Conservation (phyloP, 2,329 filamentous ascomycete species). For the Botrytis fragariae region DNA sequence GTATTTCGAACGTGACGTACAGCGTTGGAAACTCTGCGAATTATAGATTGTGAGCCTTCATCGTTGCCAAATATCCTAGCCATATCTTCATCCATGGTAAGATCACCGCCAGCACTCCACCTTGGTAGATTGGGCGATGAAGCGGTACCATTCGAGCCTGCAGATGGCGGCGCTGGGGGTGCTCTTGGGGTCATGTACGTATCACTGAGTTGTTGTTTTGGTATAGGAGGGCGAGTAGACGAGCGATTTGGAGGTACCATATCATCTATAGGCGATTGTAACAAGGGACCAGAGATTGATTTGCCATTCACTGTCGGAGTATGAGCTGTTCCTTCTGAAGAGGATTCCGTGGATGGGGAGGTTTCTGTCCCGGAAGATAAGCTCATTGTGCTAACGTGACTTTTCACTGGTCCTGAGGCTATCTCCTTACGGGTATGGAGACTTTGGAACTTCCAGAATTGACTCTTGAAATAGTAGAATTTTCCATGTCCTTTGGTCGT, state of each 20-base stretch:
- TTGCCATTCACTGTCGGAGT: slow-evolving; percentile 39
- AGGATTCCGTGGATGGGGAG: slow-evolving; percentile 37
- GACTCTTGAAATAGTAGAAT: slow-evolving; percentile 46
- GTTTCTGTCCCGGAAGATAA: slow-evolving; percentile 35
- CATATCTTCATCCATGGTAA: slow-evolving; percentile 95
- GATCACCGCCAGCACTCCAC: slow-evolving; percentile 79
- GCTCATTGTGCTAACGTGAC: slow-evolving; percentile 30
- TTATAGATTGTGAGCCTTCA: slow-evolving; percentile 72
- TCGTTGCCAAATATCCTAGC: slow-evolving; percentile 78
- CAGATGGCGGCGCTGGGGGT: slow-evolving; percentile 36
- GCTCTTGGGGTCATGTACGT: slow-evolving; percentile 39
- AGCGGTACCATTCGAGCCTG: slow-evolving; percentile 41
- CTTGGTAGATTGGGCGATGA: slow-evolving; percentile 66
- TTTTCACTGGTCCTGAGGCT: slow-evolving; percentile 28
- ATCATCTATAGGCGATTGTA: slow-evolving; percentile 32
- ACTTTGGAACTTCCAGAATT: slow-evolving; percentile 51
- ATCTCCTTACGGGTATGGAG: slow-evolving; percentile 63
- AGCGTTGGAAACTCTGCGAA: slow-evolving; percentile 87
- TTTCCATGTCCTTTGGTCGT: slow-evolving; percentile 53
- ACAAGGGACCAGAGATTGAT: slow-evolving; percentile 34
- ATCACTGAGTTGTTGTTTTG: slow-evolving; percentile 42
- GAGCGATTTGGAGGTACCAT: slow-evolving; percentile 33
- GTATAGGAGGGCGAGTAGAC: slow-evolving; percentile 41
- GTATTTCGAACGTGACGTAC: slow-evolving; percentile 83
- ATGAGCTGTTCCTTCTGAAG: slow-evolving; percentile 35